Evolutionary conservation across 805 yeast species (phyloP).

Genomic region (Sugiyamaella qingdaonensis): DNA sequence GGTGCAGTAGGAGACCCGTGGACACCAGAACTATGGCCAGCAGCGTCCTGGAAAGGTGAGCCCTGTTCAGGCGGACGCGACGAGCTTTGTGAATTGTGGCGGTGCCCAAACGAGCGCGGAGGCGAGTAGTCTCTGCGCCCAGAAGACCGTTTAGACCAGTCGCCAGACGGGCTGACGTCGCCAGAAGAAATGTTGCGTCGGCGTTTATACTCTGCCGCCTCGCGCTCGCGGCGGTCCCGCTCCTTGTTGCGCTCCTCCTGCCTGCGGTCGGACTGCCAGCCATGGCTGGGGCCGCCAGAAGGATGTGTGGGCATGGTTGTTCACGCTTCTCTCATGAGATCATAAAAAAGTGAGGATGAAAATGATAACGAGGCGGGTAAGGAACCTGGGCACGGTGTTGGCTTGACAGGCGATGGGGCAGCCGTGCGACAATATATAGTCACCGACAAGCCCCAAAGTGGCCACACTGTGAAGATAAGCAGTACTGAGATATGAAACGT

Average conservation of each 20-base stretch:
- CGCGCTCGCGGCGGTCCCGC: slow-evolving; percentile 26
- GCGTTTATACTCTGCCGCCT: slow-evolving; percentile 26
- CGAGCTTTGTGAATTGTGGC: not conserved
- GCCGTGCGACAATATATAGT: too few species aligned
- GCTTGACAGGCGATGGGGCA: too few species aligned
- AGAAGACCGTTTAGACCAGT: not conserved
- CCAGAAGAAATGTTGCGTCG: slow-evolving; percentile 16
- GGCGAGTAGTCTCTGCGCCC: slow-evolving; percentile 4
- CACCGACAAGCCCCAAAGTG: too few species aligned
- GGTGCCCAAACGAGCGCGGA: not conserved
- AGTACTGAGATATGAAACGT: too few species aligned
- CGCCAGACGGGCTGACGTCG: slow-evolving; percentile 4
- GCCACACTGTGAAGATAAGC: too few species aligned
- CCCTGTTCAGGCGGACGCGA: not conserved
- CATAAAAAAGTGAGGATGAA: slow-evolving; percentile 3
- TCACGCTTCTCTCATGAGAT: not conserved
- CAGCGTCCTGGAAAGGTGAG: not conserved
- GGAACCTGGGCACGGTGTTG: not conserved
- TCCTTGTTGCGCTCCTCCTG: slow-evolving; percentile 25
- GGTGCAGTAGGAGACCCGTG: not conserved
- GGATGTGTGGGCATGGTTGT: slow-evolving; percentile 12
- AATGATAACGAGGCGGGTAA: slow-evolving; percentile 3
- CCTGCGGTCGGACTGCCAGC: slow-evolving; percentile 16
- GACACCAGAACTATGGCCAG: not conserved
- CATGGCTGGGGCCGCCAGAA: slow-evolving; percentile 9